Base-by-base conservation (phyloP, 768 basidiomycete genomes). In the Suillus americanus region DNA sequence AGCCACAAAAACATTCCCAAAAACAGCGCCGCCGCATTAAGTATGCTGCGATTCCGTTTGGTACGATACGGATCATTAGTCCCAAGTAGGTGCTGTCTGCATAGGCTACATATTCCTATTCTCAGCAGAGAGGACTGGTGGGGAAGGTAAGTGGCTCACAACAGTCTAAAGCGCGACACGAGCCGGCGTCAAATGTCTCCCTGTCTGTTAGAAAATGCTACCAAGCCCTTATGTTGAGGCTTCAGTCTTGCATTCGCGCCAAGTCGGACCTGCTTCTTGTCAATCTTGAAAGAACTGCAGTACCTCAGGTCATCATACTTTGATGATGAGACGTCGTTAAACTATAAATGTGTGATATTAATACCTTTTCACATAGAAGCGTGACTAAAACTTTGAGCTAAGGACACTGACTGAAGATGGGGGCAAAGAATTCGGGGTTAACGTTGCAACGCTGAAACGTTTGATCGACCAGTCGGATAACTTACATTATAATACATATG, bases 141-240 rank as follows among this genome's bases (percentile, higher is more conserved):
- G 30, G 30, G 30, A 33, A 54, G 30, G 30, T 54, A 33, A 23
- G 30, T 12, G 57, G 16, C 28, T 28, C 45, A 61, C 18, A 61
- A 5, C 33, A 30, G 45, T 33, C 28, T 33, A 20, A 50, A 61
- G 25, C 28, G 43, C 25, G 10, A 23, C 18, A 20, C 35, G 18
- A 65, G 20, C 25, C 3, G 16, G 25, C 33, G 18, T 18, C 54
- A 65, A 55, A 66, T 35, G 13, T 53, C 14, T 3, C 62, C 60
- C 51, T 73, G 73, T 18, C 64, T 53, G 14, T 38, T 45, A 3
- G 71, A 69, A 66, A 70, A 74, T 14, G 73, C 65, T 20, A 63
- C 40, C 16, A 66, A 62, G 6, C 73, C 74, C 12, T 68, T 65
- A 18, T 14, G 20, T 35, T 35, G 13, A 8, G 40, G 20, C 25